A percentile compares a stretch with the other conserved stretches of the same genome.
Evolutionary conservation across 139 green algal genomes (phyloP).

Genomic region (Parachlorella kessleri): DNA sequence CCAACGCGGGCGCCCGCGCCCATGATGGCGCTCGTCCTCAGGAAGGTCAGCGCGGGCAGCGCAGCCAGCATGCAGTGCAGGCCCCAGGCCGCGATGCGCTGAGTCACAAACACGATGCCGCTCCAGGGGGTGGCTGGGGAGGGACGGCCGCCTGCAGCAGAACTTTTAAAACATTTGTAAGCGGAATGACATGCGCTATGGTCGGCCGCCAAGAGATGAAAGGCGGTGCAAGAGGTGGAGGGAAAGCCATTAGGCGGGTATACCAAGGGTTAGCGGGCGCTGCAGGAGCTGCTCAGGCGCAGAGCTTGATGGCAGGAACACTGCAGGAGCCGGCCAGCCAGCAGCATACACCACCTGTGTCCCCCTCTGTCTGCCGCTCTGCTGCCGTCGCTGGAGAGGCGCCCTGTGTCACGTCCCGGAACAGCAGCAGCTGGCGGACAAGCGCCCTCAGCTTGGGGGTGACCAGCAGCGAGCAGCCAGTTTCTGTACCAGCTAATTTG

Average conservation of each 20-base stretch:
- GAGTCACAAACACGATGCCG: constrained; percentile 48
- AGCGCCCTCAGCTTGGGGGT: constrained; percentile 32
- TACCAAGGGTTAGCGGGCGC: too few relatives aligned
- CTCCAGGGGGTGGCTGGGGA: constrained; percentile 23
- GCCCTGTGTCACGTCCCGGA: neutral
- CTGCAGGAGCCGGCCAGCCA: too few relatives aligned
- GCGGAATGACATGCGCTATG: too few relatives aligned
- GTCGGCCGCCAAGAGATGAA: too few relatives aligned
- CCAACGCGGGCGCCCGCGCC: constrained; percentile 16
- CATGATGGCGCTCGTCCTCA: constrained; percentile 29
- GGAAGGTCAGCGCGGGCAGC: constrained; percentile 2
- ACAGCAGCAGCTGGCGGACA: constrained; percentile 34
- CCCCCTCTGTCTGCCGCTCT: neutral
- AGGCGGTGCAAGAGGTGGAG: too few relatives aligned
- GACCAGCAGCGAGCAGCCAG: constrained; percentile 9
- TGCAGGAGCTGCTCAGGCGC: too few relatives aligned
- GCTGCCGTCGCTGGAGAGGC: neutral
- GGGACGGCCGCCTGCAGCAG: neutral
- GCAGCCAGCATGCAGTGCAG: constrained; percentile 27
- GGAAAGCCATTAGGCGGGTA: too few relatives aligned
- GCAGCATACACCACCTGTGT: too few relatives aligned
- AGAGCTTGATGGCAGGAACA: too few relatives aligned
- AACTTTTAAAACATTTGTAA: too few relatives aligned
- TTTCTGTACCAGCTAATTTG: too few relatives aligned
- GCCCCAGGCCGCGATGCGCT: constrained; percentile 37